Conservation (phyloP, 768 basidiomycete species). For the Xerocomellus chrysenteron region DNA sequence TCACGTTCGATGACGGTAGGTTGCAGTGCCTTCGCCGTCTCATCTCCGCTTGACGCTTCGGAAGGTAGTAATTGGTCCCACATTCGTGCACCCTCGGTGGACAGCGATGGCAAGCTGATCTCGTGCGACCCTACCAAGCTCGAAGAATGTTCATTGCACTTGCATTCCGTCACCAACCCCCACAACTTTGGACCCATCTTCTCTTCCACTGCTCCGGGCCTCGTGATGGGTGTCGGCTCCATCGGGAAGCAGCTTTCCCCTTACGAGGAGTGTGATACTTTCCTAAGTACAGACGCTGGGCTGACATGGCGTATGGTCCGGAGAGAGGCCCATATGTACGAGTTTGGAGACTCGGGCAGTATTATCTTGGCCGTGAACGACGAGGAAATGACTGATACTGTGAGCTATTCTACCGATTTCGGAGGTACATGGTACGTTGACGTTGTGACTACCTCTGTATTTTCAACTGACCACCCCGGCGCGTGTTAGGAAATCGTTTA, state of each 20-base stretch:
- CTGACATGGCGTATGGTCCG: conserved; percentile 79
- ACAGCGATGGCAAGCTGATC: conserved; percentile 60
- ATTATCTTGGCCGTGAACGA: conserved; percentile 83
- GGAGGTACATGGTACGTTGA: conserved; percentile 78
- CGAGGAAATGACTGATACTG: conserved; percentile 66
- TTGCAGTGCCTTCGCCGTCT: neutral
- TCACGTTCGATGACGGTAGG: conserved; percentile 88
- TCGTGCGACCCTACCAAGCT: conserved; percentile 57
- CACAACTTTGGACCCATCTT: conserved; percentile 96
- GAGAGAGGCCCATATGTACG: conserved; percentile 84
- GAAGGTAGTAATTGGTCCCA: conserved; percentile 73
- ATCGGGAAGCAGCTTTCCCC: conserved; percentile 65
- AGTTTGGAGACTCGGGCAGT: conserved; percentile 90
- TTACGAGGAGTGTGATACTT: conserved; percentile 91
- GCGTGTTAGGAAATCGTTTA: conserved; percentile 59
- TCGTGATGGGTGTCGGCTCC: conserved; percentile 95
- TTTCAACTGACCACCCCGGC: neutral
- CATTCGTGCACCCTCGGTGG: conserved; percentile 57
- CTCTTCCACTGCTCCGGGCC: conserved; percentile 91
- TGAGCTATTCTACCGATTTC: conserved; percentile 80
- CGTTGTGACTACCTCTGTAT: neutral
- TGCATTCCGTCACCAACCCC: conserved; percentile 88
- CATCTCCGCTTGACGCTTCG: neutral
- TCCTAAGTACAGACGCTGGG: conserved; percentile 88
- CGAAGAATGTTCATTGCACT: conserved; percentile 76